Percentiles rank a stretch among this genome's conserved stretches.
These are phyloP conservation scores for Inga oerstediana DNA, from an alignment of 306 rosid species.

Conservation along the genomic window DNA sequence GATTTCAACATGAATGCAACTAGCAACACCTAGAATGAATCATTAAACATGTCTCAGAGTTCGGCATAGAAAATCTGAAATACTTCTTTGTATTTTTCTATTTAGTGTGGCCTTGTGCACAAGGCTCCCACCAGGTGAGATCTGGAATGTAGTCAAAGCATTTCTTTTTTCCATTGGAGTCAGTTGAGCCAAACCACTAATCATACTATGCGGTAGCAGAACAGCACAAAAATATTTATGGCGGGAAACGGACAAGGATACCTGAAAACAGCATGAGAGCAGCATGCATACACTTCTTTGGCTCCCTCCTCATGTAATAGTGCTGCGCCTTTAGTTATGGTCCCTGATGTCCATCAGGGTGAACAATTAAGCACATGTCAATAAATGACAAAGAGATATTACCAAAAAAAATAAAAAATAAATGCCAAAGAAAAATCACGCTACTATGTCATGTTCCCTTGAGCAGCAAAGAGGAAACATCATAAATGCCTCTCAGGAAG, in stretches of 20 bases:
- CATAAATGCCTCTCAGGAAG: background rate
- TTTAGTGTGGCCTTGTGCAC: no score
- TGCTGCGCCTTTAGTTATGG: conserved; percentile 94
- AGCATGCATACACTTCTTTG: conserved; percentile 97
- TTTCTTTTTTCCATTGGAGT: no score
- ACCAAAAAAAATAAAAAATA: no score
- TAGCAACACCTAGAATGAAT: background rate
- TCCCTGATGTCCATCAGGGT: conserved; percentile 51
- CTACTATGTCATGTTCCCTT: background rate
- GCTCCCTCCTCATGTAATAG: conserved; percentile 94
- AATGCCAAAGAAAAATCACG: background rate
- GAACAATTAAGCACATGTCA: conserved; percentile 17
- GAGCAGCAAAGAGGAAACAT: conserved; percentile 4
- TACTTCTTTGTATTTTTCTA: background rate
- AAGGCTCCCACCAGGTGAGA: no score
- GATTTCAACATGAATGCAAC: background rate
- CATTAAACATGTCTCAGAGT: conserved; percentile 8
- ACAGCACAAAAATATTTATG: background rate
- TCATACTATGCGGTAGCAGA: conserved; percentile 10
- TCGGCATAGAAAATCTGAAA: background rate
- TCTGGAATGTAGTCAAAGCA: no score
- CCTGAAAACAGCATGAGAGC: conserved; percentile 97
- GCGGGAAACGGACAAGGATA: conserved; percentile 33
- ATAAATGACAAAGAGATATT: background rate
- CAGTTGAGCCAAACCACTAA: no score